A percentile compares a stretch with the other conserved stretches of the same genome.
Conservation (phyloP, 768 basidiomycete genomes). For the Boletellus ananas region DNA sequence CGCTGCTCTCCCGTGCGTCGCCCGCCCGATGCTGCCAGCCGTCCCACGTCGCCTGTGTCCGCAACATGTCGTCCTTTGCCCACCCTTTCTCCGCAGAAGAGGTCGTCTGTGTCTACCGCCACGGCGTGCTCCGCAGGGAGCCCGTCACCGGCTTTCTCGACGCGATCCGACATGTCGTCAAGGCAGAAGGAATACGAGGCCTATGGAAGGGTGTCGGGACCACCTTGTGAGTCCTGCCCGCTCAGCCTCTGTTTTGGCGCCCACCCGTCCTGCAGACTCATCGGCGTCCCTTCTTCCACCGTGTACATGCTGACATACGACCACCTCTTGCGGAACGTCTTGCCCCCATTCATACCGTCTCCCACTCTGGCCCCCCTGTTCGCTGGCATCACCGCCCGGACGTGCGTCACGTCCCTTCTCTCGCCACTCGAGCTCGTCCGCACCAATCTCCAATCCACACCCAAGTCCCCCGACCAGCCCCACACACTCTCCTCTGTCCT, state of each 20-base stretch:
- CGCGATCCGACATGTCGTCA: constrained; percentile 74
- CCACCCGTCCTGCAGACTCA: constrained; percentile 49
- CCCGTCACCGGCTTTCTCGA: constrained; percentile 83
- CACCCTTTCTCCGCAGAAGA: constrained; percentile 53
- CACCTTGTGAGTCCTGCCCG: constrained; percentile 57
- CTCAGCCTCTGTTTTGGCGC: background rate
- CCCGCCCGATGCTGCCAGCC: constrained; percentile 70
- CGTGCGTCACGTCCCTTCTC: constrained; percentile 68
- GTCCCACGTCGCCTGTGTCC: constrained; percentile 48
- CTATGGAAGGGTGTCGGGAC: constrained; percentile 97
- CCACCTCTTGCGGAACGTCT: constrained; percentile 61
- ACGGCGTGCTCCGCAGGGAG: constrained; percentile 64
- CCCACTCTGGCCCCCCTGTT: constrained; percentile 60
- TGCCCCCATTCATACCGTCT: constrained; percentile 59
- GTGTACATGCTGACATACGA: constrained; percentile 97
- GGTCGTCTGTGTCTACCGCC: constrained; percentile 79
- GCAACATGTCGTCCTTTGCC: constrained; percentile 74
- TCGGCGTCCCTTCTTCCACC: constrained; percentile 89
- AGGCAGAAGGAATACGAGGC: constrained; percentile 77
- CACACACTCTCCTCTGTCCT: constrained; percentile 78
- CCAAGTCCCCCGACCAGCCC: constrained; percentile 61
- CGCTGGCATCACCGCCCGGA: constrained; percentile 81
- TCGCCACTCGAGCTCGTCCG: constrained; percentile 93
- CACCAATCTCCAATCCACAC: constrained; percentile 90
- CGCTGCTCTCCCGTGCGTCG: constrained; percentile 51